Conservation (phyloP, 345 rosid species). For the Eucalyptus curtisii region DNA sequence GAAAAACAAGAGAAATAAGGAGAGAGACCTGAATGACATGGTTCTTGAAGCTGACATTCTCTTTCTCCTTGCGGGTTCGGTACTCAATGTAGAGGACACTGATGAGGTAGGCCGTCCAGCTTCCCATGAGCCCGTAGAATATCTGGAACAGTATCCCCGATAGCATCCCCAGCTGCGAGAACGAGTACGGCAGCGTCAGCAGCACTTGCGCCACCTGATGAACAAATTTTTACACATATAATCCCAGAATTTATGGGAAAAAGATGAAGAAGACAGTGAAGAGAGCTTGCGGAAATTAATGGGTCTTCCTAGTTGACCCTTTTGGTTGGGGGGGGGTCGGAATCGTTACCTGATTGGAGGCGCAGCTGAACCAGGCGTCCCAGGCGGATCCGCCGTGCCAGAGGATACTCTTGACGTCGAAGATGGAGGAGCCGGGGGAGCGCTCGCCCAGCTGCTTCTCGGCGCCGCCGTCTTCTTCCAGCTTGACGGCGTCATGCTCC, state of each 20-base stretch:
- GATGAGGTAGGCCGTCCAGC: slow-evolving; percentile 99
- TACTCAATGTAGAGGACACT: slow-evolving; percentile 91
- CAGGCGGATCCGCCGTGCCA: slow-evolving; percentile 99
- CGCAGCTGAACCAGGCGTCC: slow-evolving; percentile 99
- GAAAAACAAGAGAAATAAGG: neutral
- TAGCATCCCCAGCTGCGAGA: slow-evolving; percentile 89
- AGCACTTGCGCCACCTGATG: slow-evolving; percentile 91
- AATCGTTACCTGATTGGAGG: slow-evolving; percentile 74
- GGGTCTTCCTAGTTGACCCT: neutral
- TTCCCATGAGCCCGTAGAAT: slow-evolving; percentile 83
- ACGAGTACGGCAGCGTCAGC: slow-evolving; percentile 88
- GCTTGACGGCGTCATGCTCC: neutral
- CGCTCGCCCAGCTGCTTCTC: slow-evolving; percentile 15
- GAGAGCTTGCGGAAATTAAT: neutral
- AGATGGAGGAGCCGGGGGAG: slow-evolving; percentile 17
- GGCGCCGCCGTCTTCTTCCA: slow-evolving; percentile 10
- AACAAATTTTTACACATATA: neutral
- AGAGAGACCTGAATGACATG: slow-evolving; percentile 44
- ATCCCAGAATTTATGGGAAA: neutral
- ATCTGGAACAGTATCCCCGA: slow-evolving; percentile 85
- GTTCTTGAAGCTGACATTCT: slow-evolving; percentile 47
- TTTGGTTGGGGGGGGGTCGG: neutral
- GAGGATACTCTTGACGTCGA: slow-evolving; percentile 49
- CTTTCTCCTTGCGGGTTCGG: slow-evolving; percentile 87
- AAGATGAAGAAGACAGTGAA: neutral